These are phyloP conservation scores for Austroboletus olivaceoglutinosus DNA, from an alignment of 1,284 basidiomycete genomes.

Conservation along the genomic window DNA sequence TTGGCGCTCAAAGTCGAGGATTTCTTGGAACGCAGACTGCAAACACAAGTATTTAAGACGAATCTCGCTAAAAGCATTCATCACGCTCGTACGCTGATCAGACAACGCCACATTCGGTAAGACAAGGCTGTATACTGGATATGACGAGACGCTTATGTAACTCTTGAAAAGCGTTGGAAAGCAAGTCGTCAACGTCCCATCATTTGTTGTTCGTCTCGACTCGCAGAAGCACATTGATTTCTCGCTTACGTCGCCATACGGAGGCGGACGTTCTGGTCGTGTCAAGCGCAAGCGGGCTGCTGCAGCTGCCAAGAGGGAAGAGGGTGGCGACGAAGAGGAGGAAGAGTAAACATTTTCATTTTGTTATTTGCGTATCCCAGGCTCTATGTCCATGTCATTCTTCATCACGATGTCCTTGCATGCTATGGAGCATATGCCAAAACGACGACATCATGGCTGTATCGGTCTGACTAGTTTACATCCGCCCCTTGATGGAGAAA, in stretches of 20 bases:
- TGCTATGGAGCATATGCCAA: conserved; percentile 33
- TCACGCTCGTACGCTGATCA: conserved; percentile 97
- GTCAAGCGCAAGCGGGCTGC: conserved; percentile 99
- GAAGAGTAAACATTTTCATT: conserved; percentile 62
- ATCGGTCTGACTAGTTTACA: conserved; percentile 2
- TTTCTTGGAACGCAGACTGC: conserved; percentile 98
- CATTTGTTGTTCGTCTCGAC: conserved; percentile 97
- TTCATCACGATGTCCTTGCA: conserved; percentile 30
- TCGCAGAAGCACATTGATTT: conserved; percentile 99
- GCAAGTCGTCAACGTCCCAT: conserved; percentile 99
- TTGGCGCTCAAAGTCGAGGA: conserved; percentile 98
- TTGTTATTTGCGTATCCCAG: conserved; percentile 22
- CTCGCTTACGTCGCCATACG: conserved; percentile 95
- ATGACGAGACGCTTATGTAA: background rate
- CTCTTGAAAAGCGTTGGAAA: conserved; percentile 78
- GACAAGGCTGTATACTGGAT: conserved; percentile 17
- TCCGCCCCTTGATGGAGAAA: background rate
- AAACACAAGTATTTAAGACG: conserved; percentile 99
- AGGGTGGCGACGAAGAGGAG: conserved; percentile 87
- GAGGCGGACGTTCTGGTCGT: conserved; percentile 94
- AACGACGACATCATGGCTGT: conserved; percentile 25
- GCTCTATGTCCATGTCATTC: conserved; percentile 28
- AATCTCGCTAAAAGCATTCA: conserved; percentile 98
- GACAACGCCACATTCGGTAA: conserved; percentile 94
- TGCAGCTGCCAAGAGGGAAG: conserved; percentile 90